Evolutionary conservation across 305 asterid genomes (phyloP).

Genomic region (Solanum chacoense): DNA sequence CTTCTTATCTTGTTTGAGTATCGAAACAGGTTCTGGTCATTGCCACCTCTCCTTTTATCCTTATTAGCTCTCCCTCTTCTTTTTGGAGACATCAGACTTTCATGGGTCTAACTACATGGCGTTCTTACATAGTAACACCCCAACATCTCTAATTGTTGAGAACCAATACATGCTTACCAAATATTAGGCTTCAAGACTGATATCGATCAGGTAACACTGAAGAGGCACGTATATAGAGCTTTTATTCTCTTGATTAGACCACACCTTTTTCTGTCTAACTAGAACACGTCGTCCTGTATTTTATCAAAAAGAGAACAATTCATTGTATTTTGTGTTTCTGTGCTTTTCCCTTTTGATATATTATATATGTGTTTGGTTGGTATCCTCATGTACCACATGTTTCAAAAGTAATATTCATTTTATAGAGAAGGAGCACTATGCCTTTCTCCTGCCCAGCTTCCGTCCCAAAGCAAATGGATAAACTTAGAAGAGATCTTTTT

Average conservation of each 20-base stretch:
- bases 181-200: background rate
- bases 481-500: background rate
- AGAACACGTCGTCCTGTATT: background rate
- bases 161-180: background rate
- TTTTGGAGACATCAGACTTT: background rate
- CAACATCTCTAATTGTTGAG: background rate
- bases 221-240: background rate
- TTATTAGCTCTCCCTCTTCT: background rate
- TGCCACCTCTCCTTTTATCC: background rate
- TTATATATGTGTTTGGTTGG: background rate
- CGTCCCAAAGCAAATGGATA: background rate
- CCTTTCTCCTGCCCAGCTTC: background rate
- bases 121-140: background rate
- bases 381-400: background rate
- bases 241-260: background rate
- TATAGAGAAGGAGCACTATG: background rate
- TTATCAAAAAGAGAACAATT: background rate
- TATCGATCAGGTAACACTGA: background rate
- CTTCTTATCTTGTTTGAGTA: background rate
- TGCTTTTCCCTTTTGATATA: background rate
- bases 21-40: background rate
- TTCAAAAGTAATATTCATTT: background rate
- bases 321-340: background rate
- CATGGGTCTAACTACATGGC: background rate
- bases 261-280: background rate